Percentiles rank a stretch among this genome's conserved stretches.
Evolutionary conservation across 1,139 yeast species (phyloP).

Genomic region (Suhomyces atakaporum): DNA sequence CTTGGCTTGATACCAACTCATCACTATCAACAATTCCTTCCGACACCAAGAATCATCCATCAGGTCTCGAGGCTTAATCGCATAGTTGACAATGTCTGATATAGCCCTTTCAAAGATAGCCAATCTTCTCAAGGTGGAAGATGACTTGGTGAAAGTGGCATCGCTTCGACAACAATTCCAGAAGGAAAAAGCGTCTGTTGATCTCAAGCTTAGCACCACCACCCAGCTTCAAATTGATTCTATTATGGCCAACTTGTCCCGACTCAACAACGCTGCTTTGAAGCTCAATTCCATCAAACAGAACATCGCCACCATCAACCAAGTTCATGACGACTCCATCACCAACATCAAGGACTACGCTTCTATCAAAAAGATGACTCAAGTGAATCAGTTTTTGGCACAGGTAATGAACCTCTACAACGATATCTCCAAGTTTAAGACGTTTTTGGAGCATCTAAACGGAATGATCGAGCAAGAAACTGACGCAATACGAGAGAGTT

Average conservation of each 20-base stretch:
- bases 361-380: conserved; percentile 60
- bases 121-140: conserved; percentile 49
- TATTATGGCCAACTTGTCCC: conserved; percentile 42
- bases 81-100: conserved; percentile 50
- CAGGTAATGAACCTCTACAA: conserved; percentile 67
- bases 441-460: conserved; percentile 52
- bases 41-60: too few relatives aligned
- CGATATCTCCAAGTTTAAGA: conserved; percentile 60
- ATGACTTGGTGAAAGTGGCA: conserved; percentile 59
- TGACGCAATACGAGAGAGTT: conserved; percentile 47
- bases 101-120: conserved; percentile 48
- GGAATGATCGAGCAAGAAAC: conserved; percentile 55
- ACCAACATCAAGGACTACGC: conserved; percentile 58
- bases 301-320: conserved; percentile 61
- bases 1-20: too few relatives aligned
- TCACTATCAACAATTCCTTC: too few relatives aligned
- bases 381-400: conserved; percentile 68
- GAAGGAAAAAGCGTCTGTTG: conserved; percentile 74
- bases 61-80: too few relatives aligned
- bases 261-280: conserved; percentile 37
- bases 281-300: conserved; percentile 51
- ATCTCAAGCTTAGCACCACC: conserved; percentile 64
- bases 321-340: conserved; percentile 54
- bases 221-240: conserved; percentile 62
- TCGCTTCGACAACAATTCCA: conserved; percentile 58